These are phyloP conservation scores for Gaertneriomyces semiglobifer DNA, from an alignment of 192 early-diverging fungal genomes.

Conservation along the genomic window DNA sequence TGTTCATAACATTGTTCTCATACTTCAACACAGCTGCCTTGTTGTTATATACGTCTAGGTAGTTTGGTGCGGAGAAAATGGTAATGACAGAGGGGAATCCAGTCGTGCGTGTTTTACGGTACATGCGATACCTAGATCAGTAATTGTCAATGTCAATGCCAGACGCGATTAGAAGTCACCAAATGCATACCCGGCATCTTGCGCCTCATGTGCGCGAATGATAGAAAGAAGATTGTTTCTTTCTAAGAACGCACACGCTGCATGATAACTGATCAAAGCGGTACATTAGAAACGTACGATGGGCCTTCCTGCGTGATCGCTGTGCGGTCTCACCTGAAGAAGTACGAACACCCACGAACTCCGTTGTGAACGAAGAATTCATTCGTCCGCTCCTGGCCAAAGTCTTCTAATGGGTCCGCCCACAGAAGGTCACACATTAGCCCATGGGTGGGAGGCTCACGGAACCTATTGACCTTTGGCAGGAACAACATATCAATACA, in stretches of 20 bases:
- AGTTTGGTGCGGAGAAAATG: constrained; percentile 97
- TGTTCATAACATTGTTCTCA: constrained; percentile 99
- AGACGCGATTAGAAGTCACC: neutral
- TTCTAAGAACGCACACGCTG: constrained; percentile 91
- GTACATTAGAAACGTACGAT: neutral
- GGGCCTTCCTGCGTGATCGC: neutral
- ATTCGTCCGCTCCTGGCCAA: constrained; percentile 89
- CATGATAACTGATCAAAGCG: constrained; percentile 64
- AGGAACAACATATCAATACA: constrained; percentile 4
- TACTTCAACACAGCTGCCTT: constrained; percentile 98
- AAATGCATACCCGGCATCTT: constrained; percentile 76
- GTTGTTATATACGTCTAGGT: constrained; percentile 97
- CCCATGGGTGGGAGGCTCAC: constrained; percentile 90
- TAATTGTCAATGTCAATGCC: neutral
- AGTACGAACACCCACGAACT: constrained; percentile 93
- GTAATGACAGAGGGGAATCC: constrained; percentile 97
- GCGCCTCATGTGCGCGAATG: constrained; percentile 96
- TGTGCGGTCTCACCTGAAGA: constrained; percentile 62
- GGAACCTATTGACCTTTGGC: constrained; percentile 80
- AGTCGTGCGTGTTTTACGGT: constrained; percentile 87
- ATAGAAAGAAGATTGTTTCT: constrained; percentile 90
- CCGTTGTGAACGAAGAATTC: constrained; percentile 90
- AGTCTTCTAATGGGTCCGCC: constrained; percentile 95
- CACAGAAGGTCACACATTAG: constrained; percentile 93
- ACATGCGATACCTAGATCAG: constrained; percentile 77